phyloP scores from a whole-genome alignment of 306 rosid species.

The Malus domestica region DNA sequence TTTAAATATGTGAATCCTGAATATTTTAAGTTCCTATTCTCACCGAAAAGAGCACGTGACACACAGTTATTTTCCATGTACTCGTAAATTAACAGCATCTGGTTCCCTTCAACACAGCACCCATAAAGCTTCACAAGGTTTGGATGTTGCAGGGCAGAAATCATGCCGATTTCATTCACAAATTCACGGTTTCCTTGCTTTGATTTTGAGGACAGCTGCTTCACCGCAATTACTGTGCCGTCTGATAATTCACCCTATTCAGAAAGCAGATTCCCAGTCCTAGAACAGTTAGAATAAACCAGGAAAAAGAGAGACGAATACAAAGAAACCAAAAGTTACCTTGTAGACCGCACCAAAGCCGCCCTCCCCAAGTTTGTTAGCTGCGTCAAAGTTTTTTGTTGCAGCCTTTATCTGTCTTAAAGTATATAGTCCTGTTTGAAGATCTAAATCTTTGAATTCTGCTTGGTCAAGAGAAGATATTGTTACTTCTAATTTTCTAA shows the following conservation, averaged over 20 bases:
- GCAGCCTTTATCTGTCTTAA: conserved; percentile 77
- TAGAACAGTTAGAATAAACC: neutral
- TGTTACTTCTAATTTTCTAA: neutral
- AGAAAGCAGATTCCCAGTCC: neutral
- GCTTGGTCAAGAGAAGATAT: neutral
- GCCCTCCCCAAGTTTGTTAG: conserved; percentile 85
- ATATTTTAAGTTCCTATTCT: conserved; percentile 17
- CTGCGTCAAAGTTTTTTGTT: conserved; percentile 67
- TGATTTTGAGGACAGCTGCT: conserved; percentile 87
- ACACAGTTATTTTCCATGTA: conserved; percentile 93
- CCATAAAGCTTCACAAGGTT: conserved; percentile 94
- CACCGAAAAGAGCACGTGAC: conserved; percentile 83
- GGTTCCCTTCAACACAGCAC: conserved; percentile 90
- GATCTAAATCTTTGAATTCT: conserved; percentile 78
- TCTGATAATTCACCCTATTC: conserved; percentile 69
- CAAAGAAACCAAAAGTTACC: conserved; percentile 34
- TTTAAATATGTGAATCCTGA: neutral
- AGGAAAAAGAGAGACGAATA: neutral
- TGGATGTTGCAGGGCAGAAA: conserved; percentile 87
- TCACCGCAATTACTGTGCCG: conserved; percentile 81
- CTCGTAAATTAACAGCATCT: conserved; percentile 72
- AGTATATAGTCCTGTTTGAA: conserved; percentile 78
- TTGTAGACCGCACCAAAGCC: conserved; percentile 92
- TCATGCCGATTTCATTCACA: conserved; percentile 86
- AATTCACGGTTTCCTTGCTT: conserved; percentile 98